These are phyloP conservation scores for Cornus florida DNA, from an alignment of 148 eudicot species.

Conservation along the genomic window DNA sequence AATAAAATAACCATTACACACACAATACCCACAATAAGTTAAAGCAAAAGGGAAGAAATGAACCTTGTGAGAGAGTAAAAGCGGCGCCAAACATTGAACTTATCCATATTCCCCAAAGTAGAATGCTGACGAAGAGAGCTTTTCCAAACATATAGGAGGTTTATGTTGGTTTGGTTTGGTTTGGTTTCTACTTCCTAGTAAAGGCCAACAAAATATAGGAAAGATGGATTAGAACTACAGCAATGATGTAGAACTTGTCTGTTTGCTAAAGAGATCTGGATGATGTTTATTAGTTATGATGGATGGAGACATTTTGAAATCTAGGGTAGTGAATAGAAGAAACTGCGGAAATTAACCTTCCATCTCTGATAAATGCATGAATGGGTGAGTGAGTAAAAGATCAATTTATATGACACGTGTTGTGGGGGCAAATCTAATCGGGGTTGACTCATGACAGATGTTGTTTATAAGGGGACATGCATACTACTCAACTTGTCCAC, in stretches of 20 bases:
- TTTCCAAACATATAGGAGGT: neutral
- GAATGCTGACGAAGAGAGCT: neutral
- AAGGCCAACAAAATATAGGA: conserved; percentile 3
- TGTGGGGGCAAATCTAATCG: too few relatives aligned
- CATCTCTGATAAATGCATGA: too few relatives aligned
- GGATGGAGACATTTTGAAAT: conserved; percentile 2
- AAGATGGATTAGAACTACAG: neutral
- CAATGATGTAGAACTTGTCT: neutral
- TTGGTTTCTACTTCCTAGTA: neutral
- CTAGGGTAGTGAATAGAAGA: neutral
- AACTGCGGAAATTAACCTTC: neutral
- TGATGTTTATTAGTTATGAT: neutral
- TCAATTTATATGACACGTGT: too few relatives aligned
- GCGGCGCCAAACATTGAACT: neutral
- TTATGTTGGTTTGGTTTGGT: neutral
- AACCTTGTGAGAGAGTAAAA: conserved; percentile 6
- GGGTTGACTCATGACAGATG: too few relatives aligned
- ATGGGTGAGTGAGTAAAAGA: too few relatives aligned
- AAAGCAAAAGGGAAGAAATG: neutral
- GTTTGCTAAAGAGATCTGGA: neutral
- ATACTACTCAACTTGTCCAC: too few relatives aligned
- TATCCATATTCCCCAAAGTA: neutral
- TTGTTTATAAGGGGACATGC: too few relatives aligned
- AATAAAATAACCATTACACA: neutral
- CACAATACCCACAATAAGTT: neutral